Percentiles rank a stretch among this genome's conserved stretches.
phyloP scores from a whole-genome alignment of 2,329 filamentous ascomycete species.

The Lomentospora prolificans region DNA sequence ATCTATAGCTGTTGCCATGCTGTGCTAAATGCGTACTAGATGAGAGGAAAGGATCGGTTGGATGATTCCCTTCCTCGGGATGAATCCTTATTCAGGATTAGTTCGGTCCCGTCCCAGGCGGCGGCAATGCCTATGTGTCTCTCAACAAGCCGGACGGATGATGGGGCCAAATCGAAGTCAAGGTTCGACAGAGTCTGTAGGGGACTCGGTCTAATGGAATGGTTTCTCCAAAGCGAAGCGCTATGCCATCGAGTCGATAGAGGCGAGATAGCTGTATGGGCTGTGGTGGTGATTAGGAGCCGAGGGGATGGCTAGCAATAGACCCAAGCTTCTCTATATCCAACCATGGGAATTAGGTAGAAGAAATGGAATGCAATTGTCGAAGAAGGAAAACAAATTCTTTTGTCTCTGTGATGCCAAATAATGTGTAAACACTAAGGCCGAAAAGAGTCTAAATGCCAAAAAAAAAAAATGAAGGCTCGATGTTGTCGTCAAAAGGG shows the following conservation, averaged over 20 bases:
- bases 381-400: neutral
- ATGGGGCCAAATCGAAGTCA: neutral
- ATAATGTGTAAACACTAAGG: too few species aligned
- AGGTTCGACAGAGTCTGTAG: neutral
- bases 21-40: neutral
- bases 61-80: neutral
- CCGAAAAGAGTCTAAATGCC: too few species aligned
- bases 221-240: neutral
- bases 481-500: neutral
- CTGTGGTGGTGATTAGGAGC: neutral
- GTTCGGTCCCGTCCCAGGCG: neutral
- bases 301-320: neutral
- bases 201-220: neutral
- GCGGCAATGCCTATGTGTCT: neutral
- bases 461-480: too few species aligned
- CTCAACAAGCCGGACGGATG: neutral
- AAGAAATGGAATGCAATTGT: neutral
- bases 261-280: neutral
- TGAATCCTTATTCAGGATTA: neutral
- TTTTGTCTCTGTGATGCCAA: neutral
- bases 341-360: neutral
- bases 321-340: neutral
- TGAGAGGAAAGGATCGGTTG: neutral
- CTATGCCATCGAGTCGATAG: neutral
- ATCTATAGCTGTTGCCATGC: conserved; percentile 6